These are phyloP conservation scores for Kingdonia uniflora DNA, from an alignment of 164 flowering plant genomes.

Conservation along the genomic window DNA sequence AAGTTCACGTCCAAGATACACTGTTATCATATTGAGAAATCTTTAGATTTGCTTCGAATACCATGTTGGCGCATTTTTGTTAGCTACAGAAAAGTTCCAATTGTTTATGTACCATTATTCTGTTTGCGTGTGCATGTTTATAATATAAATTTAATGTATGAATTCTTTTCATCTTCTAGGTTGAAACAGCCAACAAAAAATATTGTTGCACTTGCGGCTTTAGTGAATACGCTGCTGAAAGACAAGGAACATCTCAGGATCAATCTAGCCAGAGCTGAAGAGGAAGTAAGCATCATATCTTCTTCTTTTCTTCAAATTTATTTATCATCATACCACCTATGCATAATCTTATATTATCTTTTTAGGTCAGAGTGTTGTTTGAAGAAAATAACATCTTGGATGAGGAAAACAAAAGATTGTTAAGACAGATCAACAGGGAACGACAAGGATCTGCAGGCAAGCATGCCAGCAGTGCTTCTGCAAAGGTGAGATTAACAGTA, in stretches of 20 bases:
- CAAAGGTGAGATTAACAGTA: slow-evolving; percentile 39
- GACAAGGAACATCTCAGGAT: slow-evolving; percentile 54
- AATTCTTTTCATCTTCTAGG: slow-evolving; percentile 21
- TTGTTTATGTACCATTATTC: too few relatives aligned
- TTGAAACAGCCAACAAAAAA: slow-evolving; percentile 49
- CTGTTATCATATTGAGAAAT: too few relatives aligned
- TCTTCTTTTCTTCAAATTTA: background rate
- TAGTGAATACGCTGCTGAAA: slow-evolving; percentile 30
- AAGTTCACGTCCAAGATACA: too few relatives aligned
- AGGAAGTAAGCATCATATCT: slow-evolving; percentile 36
- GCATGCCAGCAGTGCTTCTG: slow-evolving; percentile 34
- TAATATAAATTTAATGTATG: too few relatives aligned
- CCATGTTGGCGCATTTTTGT: too few relatives aligned
- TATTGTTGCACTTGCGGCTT: slow-evolving; percentile 41
- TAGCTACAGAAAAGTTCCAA: too few relatives aligned
- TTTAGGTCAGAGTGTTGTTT: slow-evolving; percentile 48
- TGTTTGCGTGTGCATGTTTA: too few relatives aligned
- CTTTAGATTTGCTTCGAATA: too few relatives aligned
- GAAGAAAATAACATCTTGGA: slow-evolving; percentile 55
- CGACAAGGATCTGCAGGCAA: slow-evolving; percentile 45
- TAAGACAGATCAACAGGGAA: slow-evolving; percentile 37
- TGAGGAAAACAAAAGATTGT: slow-evolving; percentile 55
- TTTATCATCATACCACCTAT: background rate
- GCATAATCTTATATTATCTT: background rate
- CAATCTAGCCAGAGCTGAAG: slow-evolving; percentile 68